phyloP scores from a whole-genome alignment of 2,329 filamentous ascomycete species.

The Furcasterigmium furcatum region DNA sequence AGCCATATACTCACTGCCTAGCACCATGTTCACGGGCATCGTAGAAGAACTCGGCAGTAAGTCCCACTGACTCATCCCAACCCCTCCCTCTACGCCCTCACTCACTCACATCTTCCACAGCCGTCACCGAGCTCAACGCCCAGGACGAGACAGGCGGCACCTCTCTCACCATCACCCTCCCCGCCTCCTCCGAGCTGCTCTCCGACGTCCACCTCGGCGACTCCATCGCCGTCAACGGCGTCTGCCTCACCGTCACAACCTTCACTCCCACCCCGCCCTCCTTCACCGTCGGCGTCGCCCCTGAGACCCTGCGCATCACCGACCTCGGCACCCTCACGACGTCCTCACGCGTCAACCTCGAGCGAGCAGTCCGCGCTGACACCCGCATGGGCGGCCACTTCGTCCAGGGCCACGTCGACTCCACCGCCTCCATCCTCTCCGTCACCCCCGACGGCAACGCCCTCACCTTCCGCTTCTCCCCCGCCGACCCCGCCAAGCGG shows the following conservation, averaged over 20 bases:
- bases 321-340: constrained; percentile 76
- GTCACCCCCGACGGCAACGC: constrained; percentile 85
- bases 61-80: constrained; percentile 25
- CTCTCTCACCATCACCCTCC: constrained; percentile 79
- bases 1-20: neutral
- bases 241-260: constrained; percentile 82
- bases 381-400: constrained; percentile 98
- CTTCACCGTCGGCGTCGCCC: constrained; percentile 93
- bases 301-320: constrained; percentile 92
- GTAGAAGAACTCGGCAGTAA: constrained; percentile 90
- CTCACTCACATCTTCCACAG: constrained; percentile 40
- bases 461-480: constrained; percentile 78
- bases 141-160: constrained; percentile 85
- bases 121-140: constrained; percentile 75
- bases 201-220: constrained; percentile 83
- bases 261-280: constrained; percentile 37
- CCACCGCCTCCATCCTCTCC: constrained; percentile 70
- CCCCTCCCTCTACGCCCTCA: constrained; percentile 15
- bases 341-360: constrained; percentile 78
- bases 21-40: constrained; percentile 88
- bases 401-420: constrained; percentile 96
- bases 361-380: constrained; percentile 84
- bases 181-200: constrained; percentile 67
- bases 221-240: constrained; percentile 93
- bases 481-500: constrained; percentile 51